Percentiles rank a stretch among this genome's conserved stretches.
Conservation (phyloP, 257 asterid species). For the Nicotiana sylvestris region DNA sequence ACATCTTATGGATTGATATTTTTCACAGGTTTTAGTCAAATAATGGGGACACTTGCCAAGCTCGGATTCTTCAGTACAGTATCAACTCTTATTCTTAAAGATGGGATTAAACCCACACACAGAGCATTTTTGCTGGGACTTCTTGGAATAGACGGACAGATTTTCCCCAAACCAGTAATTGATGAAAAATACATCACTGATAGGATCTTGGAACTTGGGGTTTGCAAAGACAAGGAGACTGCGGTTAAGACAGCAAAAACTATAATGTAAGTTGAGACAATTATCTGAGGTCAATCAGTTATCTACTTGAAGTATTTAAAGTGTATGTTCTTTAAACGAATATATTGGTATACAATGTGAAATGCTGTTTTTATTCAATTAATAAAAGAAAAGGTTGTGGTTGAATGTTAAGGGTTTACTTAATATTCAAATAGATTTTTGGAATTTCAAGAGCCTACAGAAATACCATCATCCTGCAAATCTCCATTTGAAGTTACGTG, state of each 20-base stretch:
- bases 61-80: constrained; percentile 72
- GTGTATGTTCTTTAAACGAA: not conserved
- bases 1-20: constrained; percentile 1
- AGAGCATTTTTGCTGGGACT: constrained; percentile 39
- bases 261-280: constrained; percentile 52
- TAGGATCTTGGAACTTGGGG: constrained; percentile 48
- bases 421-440: constrained; percentile 42
- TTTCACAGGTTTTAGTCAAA: constrained; percentile 72
- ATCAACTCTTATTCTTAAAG: constrained; percentile 29
- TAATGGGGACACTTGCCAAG: constrained; percentile 82
- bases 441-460: constrained; percentile 62
- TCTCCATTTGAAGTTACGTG: constrained; percentile 72
- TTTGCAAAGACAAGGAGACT: constrained; percentile 46
- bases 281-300: not conserved
- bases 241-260: constrained; percentile 73
- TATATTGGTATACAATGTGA: not conserved
- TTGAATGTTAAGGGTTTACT: not conserved
- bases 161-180: constrained; percentile 22
- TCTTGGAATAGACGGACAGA: constrained; percentile 27
- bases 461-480: constrained; percentile 60
- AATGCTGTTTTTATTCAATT: not conserved
- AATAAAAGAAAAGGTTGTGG: not conserved
- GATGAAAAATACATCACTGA: constrained; percentile 59
- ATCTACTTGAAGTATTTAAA: not conserved
- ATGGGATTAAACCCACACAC: constrained; percentile 50